Conservation (phyloP, 768 basidiomycete species). For the Paxillus involutus region DNA sequence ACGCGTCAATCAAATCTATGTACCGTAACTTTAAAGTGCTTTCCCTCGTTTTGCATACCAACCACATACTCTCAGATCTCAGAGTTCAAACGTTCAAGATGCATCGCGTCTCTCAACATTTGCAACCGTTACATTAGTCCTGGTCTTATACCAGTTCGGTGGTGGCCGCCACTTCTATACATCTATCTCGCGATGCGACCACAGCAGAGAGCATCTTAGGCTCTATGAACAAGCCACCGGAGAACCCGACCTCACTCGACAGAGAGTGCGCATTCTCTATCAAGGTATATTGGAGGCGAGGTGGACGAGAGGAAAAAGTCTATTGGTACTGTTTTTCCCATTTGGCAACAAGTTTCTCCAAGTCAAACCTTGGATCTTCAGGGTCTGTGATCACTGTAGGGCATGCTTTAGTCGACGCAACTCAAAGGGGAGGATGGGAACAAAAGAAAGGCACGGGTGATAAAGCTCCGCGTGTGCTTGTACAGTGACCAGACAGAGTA, state of each 20-base stretch:
- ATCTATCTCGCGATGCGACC: constrained; percentile 1
- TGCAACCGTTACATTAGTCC: not conserved
- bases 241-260: constrained; percentile 9
- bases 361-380: constrained; percentile 93
- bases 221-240: not conserved
- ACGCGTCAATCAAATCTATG: constrained; percentile 16
- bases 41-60: too few relatives aligned
- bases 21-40: too few relatives aligned
- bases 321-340: constrained; percentile 71
- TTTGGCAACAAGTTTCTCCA: constrained; percentile 83
- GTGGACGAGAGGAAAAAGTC: constrained; percentile 23
- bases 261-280: constrained; percentile 20
- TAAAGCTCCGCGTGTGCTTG: constrained; percentile 1
- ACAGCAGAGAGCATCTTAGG: not conserved
- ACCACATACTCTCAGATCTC: not conserved
- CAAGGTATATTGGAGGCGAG: constrained; percentile 26
- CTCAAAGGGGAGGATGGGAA: not conserved
- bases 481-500: not conserved
- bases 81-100: not conserved
- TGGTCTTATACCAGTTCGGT: not conserved
- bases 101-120: not conserved
- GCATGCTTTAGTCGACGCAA: constrained; percentile 10
- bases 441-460: not conserved
- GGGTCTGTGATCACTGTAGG: constrained; percentile 84
- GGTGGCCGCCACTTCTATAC: not conserved